Evolutionary conservation across 2,329 filamentous ascomycete species (phyloP), one percentile per base, ranked within the genome.

Genomic region (Alternaria consortialis): DNA sequence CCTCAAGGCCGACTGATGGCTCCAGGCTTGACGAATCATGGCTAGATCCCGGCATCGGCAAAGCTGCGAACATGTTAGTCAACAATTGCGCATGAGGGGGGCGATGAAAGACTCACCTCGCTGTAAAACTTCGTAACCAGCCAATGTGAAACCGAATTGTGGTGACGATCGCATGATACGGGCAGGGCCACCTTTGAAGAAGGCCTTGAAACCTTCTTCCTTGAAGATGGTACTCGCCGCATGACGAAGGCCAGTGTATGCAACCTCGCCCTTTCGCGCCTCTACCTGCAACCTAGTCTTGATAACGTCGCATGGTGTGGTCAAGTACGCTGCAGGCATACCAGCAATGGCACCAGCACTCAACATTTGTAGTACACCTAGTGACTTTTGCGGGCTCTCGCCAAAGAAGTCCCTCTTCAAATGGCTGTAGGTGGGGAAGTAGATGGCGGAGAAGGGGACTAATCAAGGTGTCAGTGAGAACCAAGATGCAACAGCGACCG

Each of bases 271-370:
- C 85, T 98, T 98, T 67, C 95, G 91, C 23, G 94, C 94, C 81
- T 99, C 95, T 60, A 99, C 95, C 80, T 99, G 95, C 62, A 99
- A 86, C 78, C 95, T 91, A 3, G 95, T 99, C 86, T 99, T 99
- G 89, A 99, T 98, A 64, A 99, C 95, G 76, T 99, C 95, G 83
- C 92, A 97, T 0, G 95, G 95, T 2, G 95, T 99, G 25, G 95
- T 99, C 64, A 99, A 86, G 83, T 99, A 99, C 12, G 83, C 83
- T 15, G 83, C 82, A 12, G 83, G 83, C 83, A 85, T 85, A 74
- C 83, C 83, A 12, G 83, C 83, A 51, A 99, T 97, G 61, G 95
- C 95, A 83, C 95, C 95, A 7, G 95, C 93, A 20, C 92, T 95
- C 64, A 99, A 86, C 58, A 99, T 90, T 82, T 98, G 94, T 39